phyloP scores from a whole-genome alignment of 805 yeast genomes.

The Dipodascopsis uninucleata region DNA sequence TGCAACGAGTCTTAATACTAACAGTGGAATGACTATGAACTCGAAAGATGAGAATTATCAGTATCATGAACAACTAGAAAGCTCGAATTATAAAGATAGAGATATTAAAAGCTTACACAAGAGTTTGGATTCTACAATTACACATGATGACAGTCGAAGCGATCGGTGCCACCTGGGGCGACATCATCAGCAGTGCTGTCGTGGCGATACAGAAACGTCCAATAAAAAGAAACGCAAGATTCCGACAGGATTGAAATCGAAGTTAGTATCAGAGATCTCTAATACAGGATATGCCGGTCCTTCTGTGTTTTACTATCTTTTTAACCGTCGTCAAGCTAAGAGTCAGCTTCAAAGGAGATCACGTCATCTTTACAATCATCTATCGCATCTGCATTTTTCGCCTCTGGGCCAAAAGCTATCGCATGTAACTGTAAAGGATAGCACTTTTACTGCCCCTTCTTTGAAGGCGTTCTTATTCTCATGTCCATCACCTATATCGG shows the following conservation, averaged over 20 bases:
- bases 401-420: background rate
- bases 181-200: slow-evolving; percentile 3
- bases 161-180: slow-evolving; percentile 1
- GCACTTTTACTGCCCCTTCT: slow-evolving; percentile 8
- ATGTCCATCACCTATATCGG: slow-evolving; percentile 17
- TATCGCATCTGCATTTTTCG: background rate
- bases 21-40: too few relatives aligned
- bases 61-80: too few relatives aligned
- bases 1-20: too few relatives aligned
- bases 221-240: slow-evolving; percentile 24
- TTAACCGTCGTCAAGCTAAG: background rate
- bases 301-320: background rate
- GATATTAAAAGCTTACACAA: too few relatives aligned
- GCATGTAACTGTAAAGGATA: too few relatives aligned
- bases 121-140: too few relatives aligned
- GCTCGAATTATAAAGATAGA: too few relatives aligned
- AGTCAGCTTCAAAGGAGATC: background rate
- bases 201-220: background rate
- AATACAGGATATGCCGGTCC: background rate
- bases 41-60: too few relatives aligned
- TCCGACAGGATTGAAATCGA: slow-evolving; percentile 6
- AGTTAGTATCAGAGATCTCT: background rate
- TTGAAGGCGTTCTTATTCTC: slow-evolving; percentile 9
- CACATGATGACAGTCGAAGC: too few relatives aligned
- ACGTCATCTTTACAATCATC: background rate